phyloP scores from a whole-genome alignment of 345 rosid genomes.

The Citrus medica region DNA sequence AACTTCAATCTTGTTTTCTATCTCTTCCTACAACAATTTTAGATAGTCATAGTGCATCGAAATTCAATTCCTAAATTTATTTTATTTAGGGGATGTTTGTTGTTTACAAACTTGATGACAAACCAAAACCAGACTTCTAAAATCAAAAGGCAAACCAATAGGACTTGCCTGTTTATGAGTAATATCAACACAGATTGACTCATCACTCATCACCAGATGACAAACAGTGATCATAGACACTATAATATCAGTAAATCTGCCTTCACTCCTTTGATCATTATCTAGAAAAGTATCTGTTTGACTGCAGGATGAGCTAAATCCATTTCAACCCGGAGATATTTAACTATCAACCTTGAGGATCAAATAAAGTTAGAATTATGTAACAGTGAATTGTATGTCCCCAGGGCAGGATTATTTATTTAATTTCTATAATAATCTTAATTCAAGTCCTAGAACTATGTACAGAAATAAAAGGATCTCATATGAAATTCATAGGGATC shows the following conservation, averaged over 20 bases:
- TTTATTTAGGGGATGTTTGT: neutral
- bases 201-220: neutral
- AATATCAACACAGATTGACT: neutral
- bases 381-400: neutral
- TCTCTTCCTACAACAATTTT: constrained; percentile 61
- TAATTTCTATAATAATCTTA: constrained; percentile 13
- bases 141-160: neutral
- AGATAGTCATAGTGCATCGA: neutral
- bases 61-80: neutral
- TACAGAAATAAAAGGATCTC: neutral
- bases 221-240: neutral
- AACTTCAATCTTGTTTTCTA: constrained; percentile 90
- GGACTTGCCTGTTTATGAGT: neutral
- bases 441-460: neutral
- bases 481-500: neutral
- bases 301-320: neutral
- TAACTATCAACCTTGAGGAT: neutral
- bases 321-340: neutral
- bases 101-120: neutral
- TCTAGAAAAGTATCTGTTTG: neutral
- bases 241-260: neutral
- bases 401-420: neutral
- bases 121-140: neutral
- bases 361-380: neutral
- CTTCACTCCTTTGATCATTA: neutral